Evolutionary conservation across 2,329 filamentous ascomycete genomes (phyloP), one percentile per base, ranked within the genome.

Genomic region (Aspergillus texensis): DNA sequence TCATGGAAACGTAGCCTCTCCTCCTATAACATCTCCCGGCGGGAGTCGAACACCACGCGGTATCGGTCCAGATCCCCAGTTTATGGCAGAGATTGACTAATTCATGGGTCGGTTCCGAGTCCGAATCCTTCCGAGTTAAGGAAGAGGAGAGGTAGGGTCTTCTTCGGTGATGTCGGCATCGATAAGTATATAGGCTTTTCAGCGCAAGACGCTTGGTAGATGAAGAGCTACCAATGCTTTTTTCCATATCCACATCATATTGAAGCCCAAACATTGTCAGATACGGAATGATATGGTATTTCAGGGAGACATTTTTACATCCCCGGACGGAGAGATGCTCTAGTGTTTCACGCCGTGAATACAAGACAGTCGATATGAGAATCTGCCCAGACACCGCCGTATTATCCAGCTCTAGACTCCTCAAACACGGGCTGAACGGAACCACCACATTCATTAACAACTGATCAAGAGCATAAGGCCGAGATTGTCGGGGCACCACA

Each of bases 261-360:
- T 78, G 78, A 36, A 81, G 69, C 6, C 78, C 79, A 61, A 80
- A 81, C 78, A 83, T 79, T 52, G 78, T 81, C 56, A 84, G 79
- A 67, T 86, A 88, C 2, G 86, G 86, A 59, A 88, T 84, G 64
- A 88, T 85, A 70, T 88, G 86, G 71, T 88, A 88, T 71, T 88
- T 88, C 67, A 88, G 82, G 14, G 85, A 88, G 43, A 88, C 86
- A 72, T 88, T 87, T 75, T 88, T 87, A 79, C 86, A 88, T 24
- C 86, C 86, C 26, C 86, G 83, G 55, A 88, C 85, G 1, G 85
- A 88, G 52, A 88, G 79, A 70, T 88, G 86, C 70, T 85, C 81
- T 53, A 88, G 77, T 0, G 84, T 86, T 60, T 82, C 80, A 61
- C 83, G 81, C 34, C 85, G 82, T 46, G 83, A 80, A 65, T 84